Base-by-base conservation (phyloP, 345 rosid species). In the Euphorbia lathyris region DNA sequence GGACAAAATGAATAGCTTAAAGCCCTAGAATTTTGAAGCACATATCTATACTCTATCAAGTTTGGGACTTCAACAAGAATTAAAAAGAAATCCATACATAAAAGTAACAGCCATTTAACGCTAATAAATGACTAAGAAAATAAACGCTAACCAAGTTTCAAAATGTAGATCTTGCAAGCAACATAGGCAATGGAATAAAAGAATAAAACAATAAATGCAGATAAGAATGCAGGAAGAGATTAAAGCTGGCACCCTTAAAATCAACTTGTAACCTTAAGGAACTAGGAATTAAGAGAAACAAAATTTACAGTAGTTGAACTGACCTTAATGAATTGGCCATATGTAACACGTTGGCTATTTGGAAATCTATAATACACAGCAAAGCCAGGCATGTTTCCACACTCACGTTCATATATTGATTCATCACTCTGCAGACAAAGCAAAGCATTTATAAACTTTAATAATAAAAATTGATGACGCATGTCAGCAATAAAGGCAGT, bases 301-400 rank as follows among this genome's bases (percentile, higher is more conserved):
- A 52, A 69, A 43, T 27, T n/a, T 42, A 63, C 34, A 60, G 12
- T 53, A 53, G 30, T 47, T 53, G 69, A 81, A 71, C 83, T 83
- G 55, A 96, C 99, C 98, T 92, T 96, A 63, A 92, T 90, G 82
- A 96, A 96, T 78, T 96, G 99, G 66, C 96, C 98, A 78, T 90
- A 96, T 40, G 96, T 90, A 74, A 96, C 99, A 14, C 99, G 96
- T 83, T 90, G 95, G 79, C 99, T 90, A 79, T 96, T 86, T 25
- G 99, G 99, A 72, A 80, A 92, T 80, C 98, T 82, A 76, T 96
- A 96, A 75, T 92, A 92, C 53, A 96, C 98, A 79, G 99, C 99
- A 79, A 96, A 96, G 68, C 99, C 99, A 48, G 99, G 99, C 99
- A 86, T 96, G 80, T 96, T 96, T 72, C 98, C 98, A 38, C 99